Percentiles rank a stretch among this genome's conserved stretches.
These are phyloP conservation scores for Quercus bicolor DNA, from an alignment of 306 rosid species.

Conservation along the genomic window DNA sequence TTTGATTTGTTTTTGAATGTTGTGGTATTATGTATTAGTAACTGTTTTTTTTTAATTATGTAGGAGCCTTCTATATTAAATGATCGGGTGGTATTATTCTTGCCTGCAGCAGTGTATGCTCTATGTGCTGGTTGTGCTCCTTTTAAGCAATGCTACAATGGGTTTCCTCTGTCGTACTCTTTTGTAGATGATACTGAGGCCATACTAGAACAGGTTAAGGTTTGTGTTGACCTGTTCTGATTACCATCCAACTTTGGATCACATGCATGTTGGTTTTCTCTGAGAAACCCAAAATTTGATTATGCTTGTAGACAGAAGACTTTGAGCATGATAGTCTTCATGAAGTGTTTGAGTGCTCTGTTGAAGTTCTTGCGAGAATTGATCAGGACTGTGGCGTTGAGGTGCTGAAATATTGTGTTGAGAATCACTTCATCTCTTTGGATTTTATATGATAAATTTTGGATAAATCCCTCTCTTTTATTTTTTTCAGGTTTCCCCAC, in stretches of 20 bases:
- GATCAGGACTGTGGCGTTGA: conserved; percentile 45
- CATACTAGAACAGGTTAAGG: conserved; percentile 47
- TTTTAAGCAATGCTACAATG: conserved; percentile 41
- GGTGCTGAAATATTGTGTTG: conserved; percentile 44
- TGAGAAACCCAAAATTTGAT: conserved; percentile 23
- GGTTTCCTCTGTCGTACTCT: conserved; percentile 29
- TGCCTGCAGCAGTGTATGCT: conserved; percentile 77
- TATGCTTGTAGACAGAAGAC: conserved; percentile 54
- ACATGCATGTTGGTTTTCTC: neutral
- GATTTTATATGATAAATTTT: conserved; percentile 9
- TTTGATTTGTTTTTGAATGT: neutral
- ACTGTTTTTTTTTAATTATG: conserved; percentile 17
- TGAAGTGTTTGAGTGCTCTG: conserved; percentile 67
- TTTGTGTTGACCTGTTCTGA: conserved; percentile 24
- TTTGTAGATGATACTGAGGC: conserved; percentile 39
- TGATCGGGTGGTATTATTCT: conserved; percentile 52
- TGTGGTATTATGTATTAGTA: neutral
- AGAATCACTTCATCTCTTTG: conserved; percentile 16
- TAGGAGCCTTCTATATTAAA: conserved; percentile 55
- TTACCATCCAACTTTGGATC: conserved; percentile 7
- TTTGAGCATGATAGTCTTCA: conserved; percentile 41
- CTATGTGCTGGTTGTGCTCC: conserved; percentile 74
- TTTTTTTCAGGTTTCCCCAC: conserved; percentile 47
- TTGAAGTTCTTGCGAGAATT: conserved; percentile 63
- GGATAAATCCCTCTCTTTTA: neutral